Conservation (phyloP, 1,284 basidiomycete species). For the Waitea zeae region DNA sequence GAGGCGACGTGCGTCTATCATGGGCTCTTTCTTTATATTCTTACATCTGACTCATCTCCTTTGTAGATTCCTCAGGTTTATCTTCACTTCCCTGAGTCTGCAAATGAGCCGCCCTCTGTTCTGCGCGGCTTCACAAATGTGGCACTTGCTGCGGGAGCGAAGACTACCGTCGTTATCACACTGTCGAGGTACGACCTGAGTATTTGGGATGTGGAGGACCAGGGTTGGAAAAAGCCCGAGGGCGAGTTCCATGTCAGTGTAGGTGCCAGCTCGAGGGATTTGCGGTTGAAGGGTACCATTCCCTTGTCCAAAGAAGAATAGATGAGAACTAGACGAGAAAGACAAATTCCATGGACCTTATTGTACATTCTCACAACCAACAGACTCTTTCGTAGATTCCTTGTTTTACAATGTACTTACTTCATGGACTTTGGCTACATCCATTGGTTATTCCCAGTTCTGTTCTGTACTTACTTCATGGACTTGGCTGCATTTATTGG, state of each 20-base stretch:
- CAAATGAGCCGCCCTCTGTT: slow-evolving; percentile 23
- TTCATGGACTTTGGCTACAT: too few relatives aligned
- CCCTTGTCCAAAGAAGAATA: too few relatives aligned
- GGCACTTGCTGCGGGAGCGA: slow-evolving; percentile 18
- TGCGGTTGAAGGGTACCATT: slow-evolving; percentile 14
- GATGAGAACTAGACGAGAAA: too few relatives aligned
- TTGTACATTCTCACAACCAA: too few relatives aligned
- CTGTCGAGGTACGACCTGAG: slow-evolving; percentile 26
- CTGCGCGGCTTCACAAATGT: slow-evolving; percentile 28
- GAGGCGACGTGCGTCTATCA: slow-evolving; percentile 27
- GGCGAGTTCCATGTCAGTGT: slow-evolving; percentile 26
- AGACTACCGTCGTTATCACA: slow-evolving; percentile 16
- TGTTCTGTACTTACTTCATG: too few relatives aligned
- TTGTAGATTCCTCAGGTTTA: slow-evolving; percentile 26
- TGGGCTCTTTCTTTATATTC: neutral
- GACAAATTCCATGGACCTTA: too few relatives aligned
- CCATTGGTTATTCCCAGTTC: too few relatives aligned
- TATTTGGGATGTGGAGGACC: slow-evolving; percentile 26
- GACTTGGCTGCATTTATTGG: too few relatives aligned
- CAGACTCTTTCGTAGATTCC: too few relatives aligned
- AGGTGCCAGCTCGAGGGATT: slow-evolving; percentile 37
- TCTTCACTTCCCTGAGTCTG: slow-evolving; percentile 19
- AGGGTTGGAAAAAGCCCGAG: slow-evolving; percentile 32
- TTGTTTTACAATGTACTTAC: too few relatives aligned
- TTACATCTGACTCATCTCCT: neutral